These are phyloP conservation scores for Fraxinus velutina DNA, from an alignment of 305 asterid species.

Conservation along the genomic window DNA sequence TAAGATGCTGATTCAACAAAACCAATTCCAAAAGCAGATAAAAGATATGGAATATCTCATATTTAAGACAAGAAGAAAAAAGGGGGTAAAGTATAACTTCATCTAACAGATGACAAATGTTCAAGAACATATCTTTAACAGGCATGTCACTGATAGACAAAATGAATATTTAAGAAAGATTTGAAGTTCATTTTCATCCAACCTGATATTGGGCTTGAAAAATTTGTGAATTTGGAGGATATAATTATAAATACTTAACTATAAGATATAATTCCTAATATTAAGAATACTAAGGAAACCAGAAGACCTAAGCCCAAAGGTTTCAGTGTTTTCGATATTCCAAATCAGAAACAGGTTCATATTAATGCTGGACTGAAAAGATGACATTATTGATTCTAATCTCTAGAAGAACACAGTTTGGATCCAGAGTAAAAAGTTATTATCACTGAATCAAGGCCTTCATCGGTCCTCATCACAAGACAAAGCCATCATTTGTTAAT, in stretches of 20 bases:
- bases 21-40: background rate
- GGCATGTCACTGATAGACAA: background rate
- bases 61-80: background rate
- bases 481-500: background rate
- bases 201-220: background rate
- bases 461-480: background rate
- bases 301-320: background rate
- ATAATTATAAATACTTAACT: background rate
- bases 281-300: background rate
- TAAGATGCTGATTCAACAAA: background rate
- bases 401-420: background rate
- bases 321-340: background rate
- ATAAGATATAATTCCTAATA: background rate
- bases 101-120: background rate
- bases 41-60: background rate
- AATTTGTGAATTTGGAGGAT: background rate
- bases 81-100: background rate
- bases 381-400: background rate
- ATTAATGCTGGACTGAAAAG: background rate
- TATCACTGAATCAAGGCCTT: background rate
- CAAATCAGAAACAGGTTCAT: background rate
- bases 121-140: background rate
- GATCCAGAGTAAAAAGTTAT: background rate
- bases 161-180: background rate
- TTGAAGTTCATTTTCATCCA: background rate